Base-by-base conservation (phyloP, 768 basidiomycete species). In the Auricularia sp. region DNA sequence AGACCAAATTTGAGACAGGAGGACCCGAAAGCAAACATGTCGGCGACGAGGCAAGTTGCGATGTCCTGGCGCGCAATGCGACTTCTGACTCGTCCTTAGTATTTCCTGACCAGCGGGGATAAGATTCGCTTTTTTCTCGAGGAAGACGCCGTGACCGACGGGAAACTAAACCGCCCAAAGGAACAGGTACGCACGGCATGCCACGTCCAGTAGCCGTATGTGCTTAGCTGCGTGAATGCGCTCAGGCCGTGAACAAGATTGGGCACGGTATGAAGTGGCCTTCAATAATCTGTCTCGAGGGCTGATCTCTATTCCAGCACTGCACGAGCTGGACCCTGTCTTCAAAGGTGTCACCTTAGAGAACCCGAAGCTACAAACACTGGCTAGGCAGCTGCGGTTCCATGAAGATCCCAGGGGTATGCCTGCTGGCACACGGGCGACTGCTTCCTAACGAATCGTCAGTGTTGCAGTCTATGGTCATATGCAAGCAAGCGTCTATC, bases 121-220 rank as follows among this genome's bases (percentile, higher is more conserved):
- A 97, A 97, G 80, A 92, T 98, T 66, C 86, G 90, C 5, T 98
- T 87, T 75, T 98, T 99, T 75, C 79, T 99, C 54, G 97, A 98
- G 73, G 88, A 92, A 69, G 92, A 89, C 62, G 93, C 95, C 0
- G 79, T 97, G 5, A 69, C 76, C 33, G 73, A 83, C 37, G 89
- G 92, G 2, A 86, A 85, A 69, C 81, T 99, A n/a, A 73, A 75
- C 61, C 70, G 73, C 82, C 77, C 77, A 1, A 80, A 81, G 58
- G 70, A 59, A 10, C 24, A 59, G 56, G 56, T 59, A 29, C 14
- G 56, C 24, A 4, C 29, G 29, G 13, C n/a, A 56, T 56, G 54
- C n/a, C 8, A 18, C 39, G 39, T 42, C 39, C 6, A 59, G 24
- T 34, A 51, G 11, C 16, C 11, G 21, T 18, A 18, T 51, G 14